phyloP scores from a whole-genome alignment of 2,329 filamentous ascomycete genomes.

The Botrytis byssoidea region DNA sequence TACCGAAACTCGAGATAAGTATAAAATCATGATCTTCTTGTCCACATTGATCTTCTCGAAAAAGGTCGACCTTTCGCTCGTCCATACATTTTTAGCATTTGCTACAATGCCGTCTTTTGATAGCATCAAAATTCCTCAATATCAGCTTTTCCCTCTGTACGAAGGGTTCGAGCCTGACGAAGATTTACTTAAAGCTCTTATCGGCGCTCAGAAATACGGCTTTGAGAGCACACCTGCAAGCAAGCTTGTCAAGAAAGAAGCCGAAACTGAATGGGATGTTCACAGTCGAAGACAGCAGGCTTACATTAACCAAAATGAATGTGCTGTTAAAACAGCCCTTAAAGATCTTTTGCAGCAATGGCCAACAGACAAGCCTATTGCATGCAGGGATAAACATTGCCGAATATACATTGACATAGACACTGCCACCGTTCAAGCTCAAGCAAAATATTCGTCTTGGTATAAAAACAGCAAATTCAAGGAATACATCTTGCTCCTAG shows the following conservation, averaged over 20 bases:
- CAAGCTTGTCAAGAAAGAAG: neutral
- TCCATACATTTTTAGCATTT: conserved; percentile 39
- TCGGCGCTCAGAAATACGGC: neutral
- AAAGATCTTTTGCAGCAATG: conserved; percentile 15
- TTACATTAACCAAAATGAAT: neutral
- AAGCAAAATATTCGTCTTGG: conserved; percentile 20
- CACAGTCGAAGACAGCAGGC: neutral
- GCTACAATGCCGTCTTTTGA: conserved; percentile 31
- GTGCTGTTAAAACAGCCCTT: conserved; percentile 6
- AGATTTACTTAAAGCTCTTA: conserved; percentile 5
- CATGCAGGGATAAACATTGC: neutral
- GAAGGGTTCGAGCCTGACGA: conserved; percentile 22
- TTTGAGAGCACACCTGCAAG: conserved; percentile 22
- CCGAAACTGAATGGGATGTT: neutral
- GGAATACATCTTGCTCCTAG: neutral
- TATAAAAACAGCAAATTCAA: conserved; percentile 22
- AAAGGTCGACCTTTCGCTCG: conserved; percentile 29
- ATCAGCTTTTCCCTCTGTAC: conserved; percentile 9
- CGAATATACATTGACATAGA: conserved; percentile 17
- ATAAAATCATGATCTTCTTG: conserved; percentile 37
- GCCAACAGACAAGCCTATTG: neutral
- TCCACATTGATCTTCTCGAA: conserved; percentile 33
- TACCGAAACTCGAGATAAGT: conserved; percentile 27
- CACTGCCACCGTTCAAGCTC: neutral
- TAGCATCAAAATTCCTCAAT: neutral